Evolutionary conservation across 768 basidiomycete species (phyloP).

Genomic region (Leccinum truebloodii): DNA sequence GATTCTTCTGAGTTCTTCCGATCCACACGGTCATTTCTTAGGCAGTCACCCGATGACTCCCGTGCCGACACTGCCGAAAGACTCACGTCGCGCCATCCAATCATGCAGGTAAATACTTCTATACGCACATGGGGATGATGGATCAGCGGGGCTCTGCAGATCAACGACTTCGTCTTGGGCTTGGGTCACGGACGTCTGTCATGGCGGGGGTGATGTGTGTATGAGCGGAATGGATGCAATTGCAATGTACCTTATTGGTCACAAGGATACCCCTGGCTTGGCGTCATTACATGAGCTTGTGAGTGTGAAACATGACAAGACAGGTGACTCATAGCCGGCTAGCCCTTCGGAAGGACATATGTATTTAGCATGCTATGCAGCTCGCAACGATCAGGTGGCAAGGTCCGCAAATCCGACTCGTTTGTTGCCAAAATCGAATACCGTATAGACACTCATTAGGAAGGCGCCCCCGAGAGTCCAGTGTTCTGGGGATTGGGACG

Average conservation of each 20-base stretch:
- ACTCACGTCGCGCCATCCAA: conserved; percentile 29
- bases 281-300: background rate
- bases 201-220: conserved; percentile 31
- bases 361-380: no score
- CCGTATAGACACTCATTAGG: no score
- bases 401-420: no score
- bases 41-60: background rate
- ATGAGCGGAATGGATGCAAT: conserved; percentile 1
- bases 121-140: conserved; percentile 31
- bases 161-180: conserved; percentile 15
- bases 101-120: conserved; percentile 27
- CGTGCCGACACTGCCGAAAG: conserved; percentile 1
- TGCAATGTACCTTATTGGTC: background rate
- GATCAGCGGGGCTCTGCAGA: conserved; percentile 18
- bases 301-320: background rate
- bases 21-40: background rate
- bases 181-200: conserved; percentile 20
- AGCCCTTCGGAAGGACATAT: no score
- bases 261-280: background rate
- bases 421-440: no score
- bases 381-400: no score
- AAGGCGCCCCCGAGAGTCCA: no score
- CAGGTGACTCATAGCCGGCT: background rate
- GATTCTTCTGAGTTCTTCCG: conserved; percentile 1
- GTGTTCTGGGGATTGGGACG: no score